Evolutionary conservation across 371 early-diverging fungal genomes (phyloP), one percentile per base, ranked within the genome.

Genomic region (Massospora cicadina): DNA sequence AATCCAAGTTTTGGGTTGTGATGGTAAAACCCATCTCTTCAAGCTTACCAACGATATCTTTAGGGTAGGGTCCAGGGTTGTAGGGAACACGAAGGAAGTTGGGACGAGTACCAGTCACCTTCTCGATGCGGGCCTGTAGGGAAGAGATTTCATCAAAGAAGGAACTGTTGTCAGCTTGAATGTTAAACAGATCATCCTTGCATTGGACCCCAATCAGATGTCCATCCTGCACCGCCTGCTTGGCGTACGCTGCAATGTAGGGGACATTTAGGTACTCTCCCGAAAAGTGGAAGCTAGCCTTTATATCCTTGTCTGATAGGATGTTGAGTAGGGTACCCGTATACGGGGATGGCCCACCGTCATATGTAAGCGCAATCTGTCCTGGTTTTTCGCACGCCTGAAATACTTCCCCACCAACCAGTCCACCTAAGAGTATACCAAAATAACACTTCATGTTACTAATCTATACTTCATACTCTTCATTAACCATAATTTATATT

Each of bases 161-260:
- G 54, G 63, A 26, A 10, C 24, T 7, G 29, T 63, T 54, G 29
- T 63, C 55, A n/a, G 27, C 17, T 28, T 63, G n/a, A 24, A 63
- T 30, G 10, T 54, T 63, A 10, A 27, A 27, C 13, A 63, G 24
- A 54, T 53, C 54, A 25, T n/a, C 29, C 28, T 63, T 63, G 29
- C 24, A 54, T 25, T 28, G 24, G 13, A 63, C 28, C 26, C 63
- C 63, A 13, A 63, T 43, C 2, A 54, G 53, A 25, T 63, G 63
- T 2, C 55, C 63, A 33, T 63, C 63, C 17, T 63, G 63, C 3
- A 26, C 5, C 25, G 63, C 63, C 55, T 63, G 63, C 55, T 63
- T 21, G 24, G 55, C 63, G 55, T 63, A 63, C 7, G 63, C 63
- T 2, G 54, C 55, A 55, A 63, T 55, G 55, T 54, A 63, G 27